Evolutionary conservation across 1,139 yeast genomes (phyloP).

Genomic region (Wickerhamiella infanticola): DNA sequence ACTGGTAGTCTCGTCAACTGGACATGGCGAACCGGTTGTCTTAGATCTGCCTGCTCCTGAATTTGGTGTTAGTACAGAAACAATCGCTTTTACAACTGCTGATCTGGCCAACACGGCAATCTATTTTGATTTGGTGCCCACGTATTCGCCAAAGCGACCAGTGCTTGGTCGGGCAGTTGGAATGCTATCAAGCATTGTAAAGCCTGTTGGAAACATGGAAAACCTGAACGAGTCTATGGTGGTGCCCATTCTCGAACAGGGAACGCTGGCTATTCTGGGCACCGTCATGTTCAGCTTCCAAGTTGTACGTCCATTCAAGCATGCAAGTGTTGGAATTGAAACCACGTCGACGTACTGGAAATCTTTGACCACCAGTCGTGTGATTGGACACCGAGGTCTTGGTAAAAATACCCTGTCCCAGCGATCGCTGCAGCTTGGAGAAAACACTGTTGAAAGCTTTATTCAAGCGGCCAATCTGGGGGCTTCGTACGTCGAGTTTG

Average conservation of each 20-base stretch:
- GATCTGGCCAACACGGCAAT: slow-evolving; percentile 40
- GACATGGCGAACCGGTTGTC: slow-evolving; percentile 44
- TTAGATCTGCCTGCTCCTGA: slow-evolving; percentile 79
- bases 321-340: slow-evolving; percentile 50
- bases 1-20: slow-evolving; percentile 43
- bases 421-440: slow-evolving; percentile 81
- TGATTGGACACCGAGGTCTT: slow-evolving; percentile 91
- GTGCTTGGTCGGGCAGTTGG: slow-evolving; percentile 82
- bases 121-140: slow-evolving; percentile 83
- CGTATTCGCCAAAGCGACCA: slow-evolving; percentile 48
- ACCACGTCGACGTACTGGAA: slow-evolving; percentile 86
- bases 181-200: slow-evolving; percentile 43
- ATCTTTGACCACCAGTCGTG: slow-evolving; percentile 73
- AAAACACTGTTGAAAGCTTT: slow-evolving; percentile 87
- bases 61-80: slow-evolving; percentile 65
- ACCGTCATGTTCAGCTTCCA: slow-evolving; percentile 59
- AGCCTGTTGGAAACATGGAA: slow-evolving; percentile 40
- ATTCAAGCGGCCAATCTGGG: slow-evolving; percentile 96
- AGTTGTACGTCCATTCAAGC: slow-evolving; percentile 57
- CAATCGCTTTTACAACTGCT: slow-evolving; percentile 53
- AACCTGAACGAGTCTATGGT: slow-evolving; percentile 49
- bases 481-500: slow-evolving; percentile 64
- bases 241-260: slow-evolving; percentile 63
- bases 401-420: slow-evolving; percentile 66
- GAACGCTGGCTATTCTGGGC: slow-evolving; percentile 63